Percentiles rank a stretch among this genome's conserved stretches.
Conservation (phyloP, 768 basidiomycete genomes). For the Pulveroboletus sp. region DNA sequence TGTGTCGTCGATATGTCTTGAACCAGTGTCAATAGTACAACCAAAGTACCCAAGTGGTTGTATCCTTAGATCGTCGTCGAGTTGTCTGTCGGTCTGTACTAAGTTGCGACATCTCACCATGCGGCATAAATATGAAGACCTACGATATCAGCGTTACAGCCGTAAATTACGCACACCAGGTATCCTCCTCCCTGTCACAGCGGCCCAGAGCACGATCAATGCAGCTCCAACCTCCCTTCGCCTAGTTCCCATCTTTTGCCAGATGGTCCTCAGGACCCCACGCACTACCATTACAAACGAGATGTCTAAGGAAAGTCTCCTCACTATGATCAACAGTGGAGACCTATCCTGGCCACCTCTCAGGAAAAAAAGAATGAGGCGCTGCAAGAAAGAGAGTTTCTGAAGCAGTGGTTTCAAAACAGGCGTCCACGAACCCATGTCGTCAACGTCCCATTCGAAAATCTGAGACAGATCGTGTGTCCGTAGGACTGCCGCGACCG, state of each 20-base stretch:
- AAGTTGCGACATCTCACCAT: constrained; percentile 1
- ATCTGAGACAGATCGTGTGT: constrained; percentile 23
- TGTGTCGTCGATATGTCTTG: constrained; percentile 89
- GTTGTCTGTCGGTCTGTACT: too few species aligned
- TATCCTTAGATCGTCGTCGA: neutral
- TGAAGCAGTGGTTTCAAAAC: constrained; percentile 62
- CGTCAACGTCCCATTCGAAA: constrained; percentile 66
- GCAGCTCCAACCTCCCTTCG: constrained; percentile 66
- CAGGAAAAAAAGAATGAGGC: constrained; percentile 55
- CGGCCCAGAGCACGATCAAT: constrained; percentile 63
- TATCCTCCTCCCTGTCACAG: constrained; percentile 60
- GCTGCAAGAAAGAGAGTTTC: constrained; percentile 45
- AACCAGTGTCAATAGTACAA: constrained; percentile 8
- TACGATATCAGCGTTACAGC: constrained; percentile 4
- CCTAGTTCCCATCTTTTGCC: constrained; percentile 67
- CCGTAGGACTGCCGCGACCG: constrained; percentile 43
- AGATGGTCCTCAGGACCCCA: constrained; percentile 51
- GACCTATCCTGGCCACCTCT: constrained; percentile 52
- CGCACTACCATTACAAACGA: constrained; percentile 68
- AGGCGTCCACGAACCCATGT: constrained; percentile 80
- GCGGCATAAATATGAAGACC: constrained; percentile 13
- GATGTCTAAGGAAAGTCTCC: constrained; percentile 73
- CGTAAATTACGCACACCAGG: constrained; percentile 36
- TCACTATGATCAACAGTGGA: constrained; percentile 62
- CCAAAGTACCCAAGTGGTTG: constrained; percentile 1